Evolutionary conservation across 352 stramenopile species (phyloP).

Genomic region (Phytophthora foliorum): DNA sequence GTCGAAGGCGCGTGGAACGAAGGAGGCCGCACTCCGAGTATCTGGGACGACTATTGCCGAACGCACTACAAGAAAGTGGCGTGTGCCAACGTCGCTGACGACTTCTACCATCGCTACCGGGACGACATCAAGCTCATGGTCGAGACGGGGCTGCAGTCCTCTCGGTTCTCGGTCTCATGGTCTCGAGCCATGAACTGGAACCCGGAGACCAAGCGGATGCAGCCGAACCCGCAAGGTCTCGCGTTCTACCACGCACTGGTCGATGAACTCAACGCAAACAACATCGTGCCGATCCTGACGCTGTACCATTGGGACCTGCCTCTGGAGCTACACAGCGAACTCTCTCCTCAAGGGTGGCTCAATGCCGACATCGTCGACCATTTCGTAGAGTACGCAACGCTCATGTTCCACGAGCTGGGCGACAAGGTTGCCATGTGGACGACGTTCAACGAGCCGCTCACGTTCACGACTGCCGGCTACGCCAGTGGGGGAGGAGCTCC

Average conservation of each 20-base stretch:
- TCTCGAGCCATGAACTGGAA: conserved; percentile 91
- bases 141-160: conserved; percentile 90
- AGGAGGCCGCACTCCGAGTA: conserved; percentile 79
- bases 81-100: conserved; percentile 93
- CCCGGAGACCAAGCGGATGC: conserved; percentile 52
- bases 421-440: conserved; percentile 94
- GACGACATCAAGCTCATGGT: conserved; percentile 96
- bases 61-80: conserved; percentile 68
- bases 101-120: conserved; percentile 93
- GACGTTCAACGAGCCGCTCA: conserved; percentile 96
- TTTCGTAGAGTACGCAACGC: conserved; percentile 90
- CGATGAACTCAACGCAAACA: conserved; percentile 74
- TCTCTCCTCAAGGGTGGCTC: conserved; percentile 78
- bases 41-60: conserved; percentile 96
- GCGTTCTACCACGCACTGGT: conserved; percentile 95
- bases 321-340: conserved; percentile 82
- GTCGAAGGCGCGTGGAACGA: conserved; percentile 90
- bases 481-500: conserved; percentile 67
- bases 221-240: conserved; percentile 88
- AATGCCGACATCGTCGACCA: conserved; percentile 63
- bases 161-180: conserved; percentile 95
- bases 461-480: conserved; percentile 89
- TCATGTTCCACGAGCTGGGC: conserved; percentile 93
- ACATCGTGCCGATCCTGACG: conserved; percentile 94
- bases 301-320: conserved; percentile 98